Evolutionary conservation across 805 yeast species (phyloP).

Genomic region (Babjeviella inositovora): DNA sequence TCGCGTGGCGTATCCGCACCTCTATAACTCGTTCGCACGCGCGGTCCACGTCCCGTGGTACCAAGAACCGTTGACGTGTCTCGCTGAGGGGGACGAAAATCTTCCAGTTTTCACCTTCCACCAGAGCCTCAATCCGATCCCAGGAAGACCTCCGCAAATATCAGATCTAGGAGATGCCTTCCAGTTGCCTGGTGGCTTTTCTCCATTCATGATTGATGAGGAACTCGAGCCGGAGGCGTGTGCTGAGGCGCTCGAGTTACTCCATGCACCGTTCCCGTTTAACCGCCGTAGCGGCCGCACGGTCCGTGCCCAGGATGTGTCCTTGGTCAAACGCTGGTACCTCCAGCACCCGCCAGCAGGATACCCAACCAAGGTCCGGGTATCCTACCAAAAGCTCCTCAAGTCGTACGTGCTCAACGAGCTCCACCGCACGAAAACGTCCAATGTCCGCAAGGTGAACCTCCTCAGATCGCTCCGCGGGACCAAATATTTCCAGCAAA

Average conservation of each 20-base stretch:
- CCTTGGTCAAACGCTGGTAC: constrained; percentile 74
- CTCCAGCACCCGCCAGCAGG: constrained; percentile 42
- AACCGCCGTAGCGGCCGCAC: constrained; percentile 57
- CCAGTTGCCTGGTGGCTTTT: constrained; percentile 19
- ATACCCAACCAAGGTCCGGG: constrained; percentile 61
- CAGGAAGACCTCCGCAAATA: constrained; percentile 10
- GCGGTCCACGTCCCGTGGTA: constrained; percentile 48
- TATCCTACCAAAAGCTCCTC: constrained; percentile 81
- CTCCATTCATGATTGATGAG: constrained; percentile 34
- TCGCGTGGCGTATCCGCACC: constrained; percentile 70
- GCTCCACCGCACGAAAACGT: constrained; percentile 30
- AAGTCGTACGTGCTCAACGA: constrained; percentile 63
- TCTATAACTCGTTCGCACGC: constrained; percentile 67
- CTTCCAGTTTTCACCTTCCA: constrained; percentile 41
- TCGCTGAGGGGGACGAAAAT: constrained; percentile 23
- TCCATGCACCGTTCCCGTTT: constrained; percentile 79
- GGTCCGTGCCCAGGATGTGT: constrained; percentile 80
- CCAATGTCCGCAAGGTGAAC: constrained; percentile 32
- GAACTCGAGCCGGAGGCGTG: constrained; percentile 22
- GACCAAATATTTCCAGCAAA: constrained; percentile 83
- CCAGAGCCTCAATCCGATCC: constrained; percentile 38
- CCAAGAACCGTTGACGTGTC: constrained; percentile 43
- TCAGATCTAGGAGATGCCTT: constrained; percentile 14
- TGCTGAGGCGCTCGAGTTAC: constrained; percentile 46
- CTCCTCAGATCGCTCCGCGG: constrained; percentile 49